Evolutionary conservation across 768 basidiomycete species (phyloP).

Genomic region (Cystobasidium ongulense): DNA sequence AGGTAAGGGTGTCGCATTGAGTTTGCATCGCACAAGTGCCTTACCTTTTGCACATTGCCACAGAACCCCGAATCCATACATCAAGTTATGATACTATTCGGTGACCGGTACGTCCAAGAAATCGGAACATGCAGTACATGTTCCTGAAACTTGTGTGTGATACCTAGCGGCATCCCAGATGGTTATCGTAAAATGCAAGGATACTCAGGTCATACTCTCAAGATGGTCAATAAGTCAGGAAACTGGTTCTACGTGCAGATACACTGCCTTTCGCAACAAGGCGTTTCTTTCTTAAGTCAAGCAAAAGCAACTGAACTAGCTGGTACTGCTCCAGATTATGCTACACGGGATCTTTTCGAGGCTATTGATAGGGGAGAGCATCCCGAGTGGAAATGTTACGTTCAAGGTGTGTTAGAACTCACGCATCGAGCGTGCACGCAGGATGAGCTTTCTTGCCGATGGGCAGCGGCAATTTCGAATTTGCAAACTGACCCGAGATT

Average conservation of each 20-base stretch:
- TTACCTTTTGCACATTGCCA: too few relatives aligned
- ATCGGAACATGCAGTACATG: neutral
- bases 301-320: conserved; percentile 60
- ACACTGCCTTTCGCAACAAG: conserved; percentile 46
- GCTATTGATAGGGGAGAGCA: conserved; percentile 47
- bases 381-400: conserved; percentile 44
- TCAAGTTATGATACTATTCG: conserved; percentile 50
- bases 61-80: conserved; percentile 48
- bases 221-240: conserved; percentile 45
- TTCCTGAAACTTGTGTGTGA: too few relatives aligned
- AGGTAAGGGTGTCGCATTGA: neutral
- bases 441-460: too few relatives aligned
- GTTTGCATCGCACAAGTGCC: neutral
- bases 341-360: conserved; percentile 47
- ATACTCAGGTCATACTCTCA: conserved; percentile 58
- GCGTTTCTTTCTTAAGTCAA: conserved; percentile 59
- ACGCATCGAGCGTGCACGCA: too few relatives aligned
- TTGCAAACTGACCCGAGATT: too few relatives aligned
- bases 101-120: conserved; percentile 39
- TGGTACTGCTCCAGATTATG: conserved; percentile 53
- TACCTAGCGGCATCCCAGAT: conserved; percentile 48
- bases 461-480: too few relatives aligned
- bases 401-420: conserved; percentile 59
- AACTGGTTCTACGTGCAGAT: conserved; percentile 46
- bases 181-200: conserved; percentile 73